Conservation (phyloP, 2,329 filamentous ascomycete genomes). For the Aspergillus ustus region DNA sequence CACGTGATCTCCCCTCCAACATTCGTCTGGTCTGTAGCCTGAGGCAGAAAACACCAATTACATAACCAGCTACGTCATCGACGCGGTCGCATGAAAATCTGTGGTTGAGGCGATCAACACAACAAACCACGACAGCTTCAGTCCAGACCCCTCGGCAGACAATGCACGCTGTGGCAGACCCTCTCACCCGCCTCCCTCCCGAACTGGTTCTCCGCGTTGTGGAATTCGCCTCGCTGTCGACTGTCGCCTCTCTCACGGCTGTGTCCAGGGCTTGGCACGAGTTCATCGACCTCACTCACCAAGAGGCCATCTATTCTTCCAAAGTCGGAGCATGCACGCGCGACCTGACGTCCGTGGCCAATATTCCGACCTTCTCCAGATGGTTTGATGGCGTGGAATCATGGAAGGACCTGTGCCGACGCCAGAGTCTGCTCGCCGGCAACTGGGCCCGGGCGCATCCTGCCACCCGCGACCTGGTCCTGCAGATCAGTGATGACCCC, state of each 20-base stretch:
- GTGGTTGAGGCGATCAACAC: neutral
- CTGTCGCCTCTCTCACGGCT: constrained; percentile 42
- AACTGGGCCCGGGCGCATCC: constrained; percentile 46
- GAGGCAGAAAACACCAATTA: neutral
- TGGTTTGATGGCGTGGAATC: constrained; percentile 40
- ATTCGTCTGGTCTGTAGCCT: too few relatives aligned
- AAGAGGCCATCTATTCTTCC: constrained; percentile 48
- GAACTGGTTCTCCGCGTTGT: constrained; percentile 49
- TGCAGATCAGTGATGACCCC: constrained; percentile 47
- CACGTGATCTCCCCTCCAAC: too few relatives aligned
- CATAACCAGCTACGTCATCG: neutral
- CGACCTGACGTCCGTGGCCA: constrained; percentile 36
- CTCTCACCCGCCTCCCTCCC: constrained; percentile 39
- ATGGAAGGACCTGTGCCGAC: constrained; percentile 53
- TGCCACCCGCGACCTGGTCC: constrained; percentile 42
- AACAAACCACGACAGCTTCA: neutral
- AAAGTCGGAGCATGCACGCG: constrained; percentile 34
- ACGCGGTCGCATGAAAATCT: neutral
- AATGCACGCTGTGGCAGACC: constrained; percentile 26
- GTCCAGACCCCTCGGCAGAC: neutral
- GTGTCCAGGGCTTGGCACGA: constrained; percentile 45
- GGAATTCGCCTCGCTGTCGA: constrained; percentile 41
- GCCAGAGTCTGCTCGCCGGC: constrained; percentile 43
- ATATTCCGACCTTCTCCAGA: constrained; percentile 36
- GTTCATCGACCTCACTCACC: constrained; percentile 50